These are phyloP conservation scores for Saprolegnia diclina DNA, from an alignment of 352 stramenopile genomes.

Conservation along the genomic window DNA sequence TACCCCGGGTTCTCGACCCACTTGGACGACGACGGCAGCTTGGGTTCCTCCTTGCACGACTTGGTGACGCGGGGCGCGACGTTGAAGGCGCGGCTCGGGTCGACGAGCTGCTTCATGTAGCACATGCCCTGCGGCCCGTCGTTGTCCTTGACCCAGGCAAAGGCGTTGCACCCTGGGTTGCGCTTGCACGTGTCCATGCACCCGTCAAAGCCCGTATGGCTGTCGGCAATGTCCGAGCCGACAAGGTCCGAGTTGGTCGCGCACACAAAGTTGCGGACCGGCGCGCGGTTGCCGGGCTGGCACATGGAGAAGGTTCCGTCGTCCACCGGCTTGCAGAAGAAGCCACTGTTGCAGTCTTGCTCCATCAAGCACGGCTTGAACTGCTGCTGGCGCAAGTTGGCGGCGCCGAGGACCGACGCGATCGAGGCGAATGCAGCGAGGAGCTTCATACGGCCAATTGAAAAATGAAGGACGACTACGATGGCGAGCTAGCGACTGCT, in stretches of 20 bases:
- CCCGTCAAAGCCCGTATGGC: background rate
- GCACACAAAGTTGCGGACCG: background rate
- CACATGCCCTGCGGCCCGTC: background rate
- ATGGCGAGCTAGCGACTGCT: too few species aligned
- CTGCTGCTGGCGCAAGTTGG: too few species aligned
- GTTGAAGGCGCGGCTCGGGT: background rate
- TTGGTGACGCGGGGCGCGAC: background rate
- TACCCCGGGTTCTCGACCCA: background rate
- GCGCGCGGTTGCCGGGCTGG: background rate
- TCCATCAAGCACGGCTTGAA: background rate
- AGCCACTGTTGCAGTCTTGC: background rate
- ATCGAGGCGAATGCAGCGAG: background rate
- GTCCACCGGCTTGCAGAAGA: background rate
- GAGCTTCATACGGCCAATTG: background rate
- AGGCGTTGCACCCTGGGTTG: background rate
- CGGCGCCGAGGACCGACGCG: background rate
- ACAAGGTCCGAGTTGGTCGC: background rate
- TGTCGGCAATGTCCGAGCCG: background rate
- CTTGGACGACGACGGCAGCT: background rate
- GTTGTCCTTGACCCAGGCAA: background rate
- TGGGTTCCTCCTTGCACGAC: background rate
- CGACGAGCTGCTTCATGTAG: conserved; percentile 1
- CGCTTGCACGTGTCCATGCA: background rate
- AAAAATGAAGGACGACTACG: background rate
- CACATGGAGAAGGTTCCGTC: conserved; percentile 1